phyloP scores from a whole-genome alignment of 805 yeast species.

The Candida nonsorbophila region DNA sequence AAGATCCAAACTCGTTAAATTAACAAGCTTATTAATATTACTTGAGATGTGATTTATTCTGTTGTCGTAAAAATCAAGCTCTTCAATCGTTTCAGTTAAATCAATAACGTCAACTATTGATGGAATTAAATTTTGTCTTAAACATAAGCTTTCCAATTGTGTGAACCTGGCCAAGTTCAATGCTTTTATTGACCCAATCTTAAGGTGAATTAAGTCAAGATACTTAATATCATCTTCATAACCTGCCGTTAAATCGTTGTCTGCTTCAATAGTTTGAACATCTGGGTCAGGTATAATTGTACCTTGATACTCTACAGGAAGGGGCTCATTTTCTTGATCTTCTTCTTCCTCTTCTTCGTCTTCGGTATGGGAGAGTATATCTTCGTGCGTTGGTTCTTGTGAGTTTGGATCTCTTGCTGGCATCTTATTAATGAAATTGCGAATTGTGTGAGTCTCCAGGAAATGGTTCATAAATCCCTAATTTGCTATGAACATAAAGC shows the following conservation, averaged over 20 bases:
- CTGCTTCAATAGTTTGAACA: constrained; percentile 60
- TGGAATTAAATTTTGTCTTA: constrained; percentile 80
- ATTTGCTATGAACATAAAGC: no score
- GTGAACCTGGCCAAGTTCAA: constrained; percentile 53
- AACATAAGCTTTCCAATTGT: constrained; percentile 54
- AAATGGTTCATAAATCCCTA: no score
- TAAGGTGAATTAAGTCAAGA: constrained; percentile 66
- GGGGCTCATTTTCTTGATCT: constrained; percentile 24
- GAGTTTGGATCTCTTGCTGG: no score
- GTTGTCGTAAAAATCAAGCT: constrained; percentile 88
- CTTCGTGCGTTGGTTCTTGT: no score
- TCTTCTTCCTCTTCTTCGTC: constrained; percentile 21
- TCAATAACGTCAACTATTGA: constrained; percentile 53
- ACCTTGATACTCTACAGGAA: constrained; percentile 40
- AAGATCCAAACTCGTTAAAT: constrained; percentile 63
- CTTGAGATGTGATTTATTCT: constrained; percentile 81
- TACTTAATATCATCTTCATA: constrained; percentile 53
- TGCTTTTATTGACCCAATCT: constrained; percentile 58
- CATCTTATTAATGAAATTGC: no score
- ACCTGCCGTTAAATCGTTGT: constrained; percentile 56
- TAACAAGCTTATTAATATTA: constrained; percentile 53
- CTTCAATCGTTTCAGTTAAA: constrained; percentile 53
- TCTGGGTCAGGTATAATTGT: constrained; percentile 39
- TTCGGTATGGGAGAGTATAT: constrained; percentile 7
- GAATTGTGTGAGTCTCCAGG: no score